Percentiles rank a stretch among this genome's conserved stretches.
Evolutionary conservation across 140 eudicot genomes (phyloP).

Genomic region (Stevia rebaudiana): DNA sequence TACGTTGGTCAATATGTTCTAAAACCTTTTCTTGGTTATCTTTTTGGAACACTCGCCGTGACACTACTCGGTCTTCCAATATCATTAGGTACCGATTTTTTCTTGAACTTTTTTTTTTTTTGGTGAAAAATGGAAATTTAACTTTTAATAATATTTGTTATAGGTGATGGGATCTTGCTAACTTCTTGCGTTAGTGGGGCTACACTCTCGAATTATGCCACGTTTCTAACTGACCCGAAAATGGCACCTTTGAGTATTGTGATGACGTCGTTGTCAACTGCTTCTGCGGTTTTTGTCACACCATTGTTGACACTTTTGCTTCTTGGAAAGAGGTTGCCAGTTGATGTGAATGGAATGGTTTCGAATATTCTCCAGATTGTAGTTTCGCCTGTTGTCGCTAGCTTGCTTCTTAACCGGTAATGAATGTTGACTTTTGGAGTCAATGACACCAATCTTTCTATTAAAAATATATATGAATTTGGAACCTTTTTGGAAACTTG

Average conservation of each 20-base stretch:
- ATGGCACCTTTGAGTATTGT: conserved; percentile 96
- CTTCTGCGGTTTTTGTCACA: conserved; percentile 72
- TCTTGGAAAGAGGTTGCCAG: conserved; percentile 72
- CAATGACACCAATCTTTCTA: not conserved
- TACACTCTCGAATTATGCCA: conserved; percentile 86
- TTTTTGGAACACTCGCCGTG: conserved; percentile 62
- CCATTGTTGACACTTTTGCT: conserved; percentile 73
- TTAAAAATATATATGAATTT: not conserved
- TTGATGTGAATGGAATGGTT: conserved; percentile 89
- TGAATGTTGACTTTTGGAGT: not conserved
- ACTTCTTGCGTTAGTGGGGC: conserved; percentile 93
- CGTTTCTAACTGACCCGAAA: conserved; percentile 70
- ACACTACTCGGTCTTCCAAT: conserved; percentile 53
- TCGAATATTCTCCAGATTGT: conserved; percentile 80
- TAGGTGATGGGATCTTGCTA: conserved; percentile 90
- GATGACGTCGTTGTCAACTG: conserved; percentile 87
- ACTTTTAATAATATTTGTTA: not conserved
- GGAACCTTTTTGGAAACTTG: not conserved
- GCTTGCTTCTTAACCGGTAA: conserved; percentile 75
- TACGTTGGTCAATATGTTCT: conserved; percentile 73
- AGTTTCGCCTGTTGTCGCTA: conserved; percentile 70
- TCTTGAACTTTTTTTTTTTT: not conserved
- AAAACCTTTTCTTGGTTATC: conserved; percentile 78
- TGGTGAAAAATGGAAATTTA: conserved; percentile 2
- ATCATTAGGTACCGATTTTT: conserved; percentile 45